phyloP scores from a whole-genome alignment of 768 basidiomycete species.

The Boletus reticuloceps region DNA sequence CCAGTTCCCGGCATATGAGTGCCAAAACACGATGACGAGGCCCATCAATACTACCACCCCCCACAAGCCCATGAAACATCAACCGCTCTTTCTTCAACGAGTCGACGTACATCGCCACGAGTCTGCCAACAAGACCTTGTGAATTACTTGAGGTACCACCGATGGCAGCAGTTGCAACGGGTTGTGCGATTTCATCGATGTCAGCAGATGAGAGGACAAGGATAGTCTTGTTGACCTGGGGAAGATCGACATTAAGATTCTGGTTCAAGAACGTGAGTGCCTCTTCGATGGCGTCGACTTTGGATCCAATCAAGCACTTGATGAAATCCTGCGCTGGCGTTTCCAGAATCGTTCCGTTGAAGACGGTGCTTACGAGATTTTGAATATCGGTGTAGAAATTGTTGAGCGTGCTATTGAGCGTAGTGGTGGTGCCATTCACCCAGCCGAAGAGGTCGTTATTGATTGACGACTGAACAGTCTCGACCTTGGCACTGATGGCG shows the following conservation, averaged over 20 bases:
- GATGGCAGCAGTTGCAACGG: constrained; percentile 82
- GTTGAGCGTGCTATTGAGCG: constrained; percentile 83
- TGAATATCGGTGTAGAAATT: constrained; percentile 87
- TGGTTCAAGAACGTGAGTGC: constrained; percentile 90
- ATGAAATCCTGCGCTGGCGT: constrained; percentile 83
- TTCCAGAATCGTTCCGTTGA: constrained; percentile 83
- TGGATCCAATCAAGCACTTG: constrained; percentile 84
- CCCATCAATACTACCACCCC: constrained; percentile 80
- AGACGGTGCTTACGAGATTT: constrained; percentile 68
- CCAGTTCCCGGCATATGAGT: constrained; percentile 54
- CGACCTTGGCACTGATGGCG: constrained; percentile 72
- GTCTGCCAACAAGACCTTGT: constrained; percentile 64
- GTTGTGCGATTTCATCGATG: constrained; percentile 71
- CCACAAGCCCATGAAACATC: constrained; percentile 91
- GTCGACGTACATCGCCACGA: constrained; percentile 70
- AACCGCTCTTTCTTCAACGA: constrained; percentile 78
- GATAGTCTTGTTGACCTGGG: constrained; percentile 69
- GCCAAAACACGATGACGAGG: constrained; percentile 65
- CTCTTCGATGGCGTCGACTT: constrained; percentile 81
- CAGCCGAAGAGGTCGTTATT: constrained; percentile 91
- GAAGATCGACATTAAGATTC: constrained; percentile 79
- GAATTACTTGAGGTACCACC: constrained; percentile 51
- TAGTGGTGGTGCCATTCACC: constrained; percentile 90
- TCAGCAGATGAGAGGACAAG: constrained; percentile 73
- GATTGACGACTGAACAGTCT: constrained; percentile 67